phyloP scores from a whole-genome alignment of 2,329 filamentous ascomycete genomes.

The Zymoseptoria ardabiliae region DNA sequence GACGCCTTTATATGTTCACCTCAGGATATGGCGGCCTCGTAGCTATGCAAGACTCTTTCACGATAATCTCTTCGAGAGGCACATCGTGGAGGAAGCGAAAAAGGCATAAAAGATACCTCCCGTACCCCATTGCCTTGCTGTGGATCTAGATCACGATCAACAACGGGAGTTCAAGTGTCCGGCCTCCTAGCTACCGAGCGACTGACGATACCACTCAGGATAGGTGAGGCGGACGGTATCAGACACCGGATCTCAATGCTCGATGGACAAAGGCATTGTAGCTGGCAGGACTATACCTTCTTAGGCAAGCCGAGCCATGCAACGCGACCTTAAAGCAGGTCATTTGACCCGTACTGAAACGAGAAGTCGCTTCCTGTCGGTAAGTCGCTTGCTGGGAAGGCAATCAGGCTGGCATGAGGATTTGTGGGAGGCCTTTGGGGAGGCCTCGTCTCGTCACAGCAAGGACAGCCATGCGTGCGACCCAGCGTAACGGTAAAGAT shows the following conservation, averaged over 20 bases:
- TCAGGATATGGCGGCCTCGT: neutral
- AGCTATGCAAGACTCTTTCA: neutral
- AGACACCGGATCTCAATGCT: neutral
- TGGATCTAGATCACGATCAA: neutral
- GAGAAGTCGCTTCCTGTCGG: neutral
- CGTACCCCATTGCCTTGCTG: neutral
- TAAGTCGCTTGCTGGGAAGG: neutral
- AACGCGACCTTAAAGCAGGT: neutral
- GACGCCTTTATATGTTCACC: neutral
- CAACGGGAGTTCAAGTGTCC: neutral
- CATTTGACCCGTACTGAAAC: neutral
- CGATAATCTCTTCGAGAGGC: neutral
- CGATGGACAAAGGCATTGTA: neutral
- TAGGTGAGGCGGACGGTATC: neutral
- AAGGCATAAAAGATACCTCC: neutral
- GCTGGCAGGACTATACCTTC: neutral
- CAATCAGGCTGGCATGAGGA: neutral
- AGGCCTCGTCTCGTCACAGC: neutral
- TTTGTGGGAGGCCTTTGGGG: neutral
- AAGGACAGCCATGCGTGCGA: neutral
- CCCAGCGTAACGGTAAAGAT: neutral
- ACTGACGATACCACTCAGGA: neutral
- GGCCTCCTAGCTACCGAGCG: neutral
- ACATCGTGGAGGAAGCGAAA: neutral
- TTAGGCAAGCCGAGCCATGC: neutral